Base-by-base conservation (phyloP, 768 basidiomycete species). In the Mycena vitilis region DNA sequence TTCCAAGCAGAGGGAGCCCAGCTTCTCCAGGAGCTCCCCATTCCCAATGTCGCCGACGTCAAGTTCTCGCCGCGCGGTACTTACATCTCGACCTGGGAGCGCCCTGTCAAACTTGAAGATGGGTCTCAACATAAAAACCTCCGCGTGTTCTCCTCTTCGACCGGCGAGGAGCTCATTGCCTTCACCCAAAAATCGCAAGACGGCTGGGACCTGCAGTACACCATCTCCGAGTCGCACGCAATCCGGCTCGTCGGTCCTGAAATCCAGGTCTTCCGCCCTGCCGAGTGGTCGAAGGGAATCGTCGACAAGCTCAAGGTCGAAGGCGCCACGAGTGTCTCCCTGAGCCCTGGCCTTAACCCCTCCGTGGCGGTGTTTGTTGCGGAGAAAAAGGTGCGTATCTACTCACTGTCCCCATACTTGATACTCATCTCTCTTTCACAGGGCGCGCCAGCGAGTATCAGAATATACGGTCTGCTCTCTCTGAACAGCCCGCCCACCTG, bases 21-120 rank as follows among this genome's bases (percentile, higher is more conserved):
- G 77, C 84, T 95, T 65, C 83, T 96, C 67, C 88, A 88, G 72
- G 92, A 95, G 75, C 87, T 97, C 68, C 79, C 85, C 52, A 82
- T 94, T 58, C 85, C 91, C 74, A 93, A 91, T 74, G 86, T 93
- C 69, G 77, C 95, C 60, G 98, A 98, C 76, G 78, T 98, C 73
- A 87, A 87, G 74, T 98, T 99, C 81, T 99, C 97, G 8, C 96
- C 98, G 12, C 88, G 93, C 68, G 96, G 95, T 45, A 95, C 93
- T 0, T 98, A 95, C 79, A 76, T 99, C 49, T 96, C 95, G 60
- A 96, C 95, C 54, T 99, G 96, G 95, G 96, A 98, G 81, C 89
- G 98, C 66, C 94, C 92, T 73, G 89, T 89, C 74, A 98, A 98
- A 81, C 87, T 93, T 57, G 96, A 95, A 77, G 96, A 96, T 71